Evolutionary conservation across 148 eudicot genomes (phyloP).

Genomic region (Vaccinium macrocarpon): DNA sequence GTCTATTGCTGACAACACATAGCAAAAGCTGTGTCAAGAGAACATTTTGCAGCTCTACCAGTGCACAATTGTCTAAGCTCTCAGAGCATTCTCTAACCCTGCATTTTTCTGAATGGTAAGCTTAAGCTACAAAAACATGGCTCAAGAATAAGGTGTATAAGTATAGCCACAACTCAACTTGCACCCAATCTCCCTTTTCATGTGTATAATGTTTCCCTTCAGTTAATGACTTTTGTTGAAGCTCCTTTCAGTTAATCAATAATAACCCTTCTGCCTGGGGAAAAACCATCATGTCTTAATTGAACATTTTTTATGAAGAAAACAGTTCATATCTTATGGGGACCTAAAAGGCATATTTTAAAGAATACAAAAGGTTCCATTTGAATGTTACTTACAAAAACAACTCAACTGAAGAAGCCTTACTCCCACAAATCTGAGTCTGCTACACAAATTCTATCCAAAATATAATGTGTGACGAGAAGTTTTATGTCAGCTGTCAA

Average conservation of each 20-base stretch:
- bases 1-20: not conserved
- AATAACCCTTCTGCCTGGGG: not conserved
- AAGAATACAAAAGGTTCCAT: not conserved
- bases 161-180: not conserved
- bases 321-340: not conserved
- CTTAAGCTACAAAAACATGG: not conserved
- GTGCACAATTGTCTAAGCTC: not conserved
- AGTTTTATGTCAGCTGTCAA: not conserved
- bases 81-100: not conserved
- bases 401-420: not conserved
- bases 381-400: not conserved
- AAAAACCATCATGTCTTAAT: not conserved
- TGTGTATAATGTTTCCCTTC: not conserved
- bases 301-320: not conserved
- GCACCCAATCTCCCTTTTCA: not conserved
- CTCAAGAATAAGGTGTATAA: not conserved
- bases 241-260: not conserved
- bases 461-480: not conserved
- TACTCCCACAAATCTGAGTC: not conserved
- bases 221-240: not conserved
- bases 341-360: not conserved
- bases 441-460: not conserved
- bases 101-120: not conserved
- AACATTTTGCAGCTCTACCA: not conserved
- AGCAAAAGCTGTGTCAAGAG: not conserved